A percentile compares a stretch with the other conserved stretches of the same genome.
phyloP scores from a whole-genome alignment of 2,329 filamentous ascomycete species.

The Plenodomus tracheiphilus region DNA sequence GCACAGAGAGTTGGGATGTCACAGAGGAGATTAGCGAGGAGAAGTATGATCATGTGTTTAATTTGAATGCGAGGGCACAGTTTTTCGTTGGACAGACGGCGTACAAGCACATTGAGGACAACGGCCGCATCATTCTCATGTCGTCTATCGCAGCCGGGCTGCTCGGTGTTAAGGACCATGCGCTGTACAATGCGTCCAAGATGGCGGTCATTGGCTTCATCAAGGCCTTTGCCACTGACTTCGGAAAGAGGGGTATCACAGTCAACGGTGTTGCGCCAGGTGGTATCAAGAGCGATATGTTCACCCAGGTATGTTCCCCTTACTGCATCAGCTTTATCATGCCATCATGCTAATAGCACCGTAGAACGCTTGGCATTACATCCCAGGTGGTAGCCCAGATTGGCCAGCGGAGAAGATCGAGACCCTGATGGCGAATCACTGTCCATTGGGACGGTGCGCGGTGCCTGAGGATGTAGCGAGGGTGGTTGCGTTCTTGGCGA shows the following conservation, averaged over 20 bases:
- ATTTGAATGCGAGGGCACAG: slow-evolving; percentile 69
- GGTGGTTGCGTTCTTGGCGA: slow-evolving; percentile 47
- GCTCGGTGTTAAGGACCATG: slow-evolving; percentile 70
- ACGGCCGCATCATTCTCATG: slow-evolving; percentile 76
- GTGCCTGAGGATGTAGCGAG: slow-evolving; percentile 50
- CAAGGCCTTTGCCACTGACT: slow-evolving; percentile 72
- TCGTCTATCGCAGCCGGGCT: slow-evolving; percentile 70
- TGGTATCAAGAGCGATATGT: slow-evolving; percentile 78
- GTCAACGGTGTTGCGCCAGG: slow-evolving; percentile 74
- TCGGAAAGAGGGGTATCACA: slow-evolving; percentile 68
- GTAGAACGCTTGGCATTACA: slow-evolving; percentile 62
- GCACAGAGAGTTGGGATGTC: slow-evolving; percentile 69
- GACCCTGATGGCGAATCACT: slow-evolving; percentile 54
- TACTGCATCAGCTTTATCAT: too few species aligned
- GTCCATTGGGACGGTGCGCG: slow-evolving; percentile 54
- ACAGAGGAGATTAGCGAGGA: slow-evolving; percentile 70
- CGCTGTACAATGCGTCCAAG: slow-evolving; percentile 72
- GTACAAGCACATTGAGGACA: slow-evolving; percentile 69
- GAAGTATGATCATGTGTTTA: slow-evolving; percentile 73
- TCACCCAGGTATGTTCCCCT: slow-evolving; percentile 51
- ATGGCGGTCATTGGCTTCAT: slow-evolving; percentile 74
- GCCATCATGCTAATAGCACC: slow-evolving; percentile 21
- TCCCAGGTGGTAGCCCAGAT: slow-evolving; percentile 54
- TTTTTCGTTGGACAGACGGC: slow-evolving; percentile 79
- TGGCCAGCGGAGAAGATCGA: slow-evolving; percentile 56